phyloP scores from a whole-genome alignment of 306 rosid species.

The Quercus robur region DNA sequence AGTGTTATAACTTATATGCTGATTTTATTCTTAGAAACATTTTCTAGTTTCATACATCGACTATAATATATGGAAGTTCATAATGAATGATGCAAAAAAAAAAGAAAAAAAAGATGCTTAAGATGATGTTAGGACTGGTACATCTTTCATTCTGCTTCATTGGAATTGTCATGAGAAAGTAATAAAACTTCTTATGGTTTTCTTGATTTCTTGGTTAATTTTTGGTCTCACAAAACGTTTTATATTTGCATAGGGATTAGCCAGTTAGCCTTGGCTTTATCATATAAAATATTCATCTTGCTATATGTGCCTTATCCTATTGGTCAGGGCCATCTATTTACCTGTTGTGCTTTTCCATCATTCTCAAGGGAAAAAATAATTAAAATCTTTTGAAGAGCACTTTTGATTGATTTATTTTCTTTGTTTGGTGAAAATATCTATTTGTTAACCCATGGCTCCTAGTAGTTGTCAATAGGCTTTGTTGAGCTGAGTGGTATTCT shows the following conservation, averaged over 20 bases:
- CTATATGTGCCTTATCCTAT: background rate
- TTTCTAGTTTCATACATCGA: background rate
- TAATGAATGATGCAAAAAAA: background rate
- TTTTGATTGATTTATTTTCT: background rate
- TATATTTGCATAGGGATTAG: background rate
- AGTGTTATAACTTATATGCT: background rate
- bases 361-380: background rate
- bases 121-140: background rate
- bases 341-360: background rate
- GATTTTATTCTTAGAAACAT: background rate
- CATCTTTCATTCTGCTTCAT: background rate
- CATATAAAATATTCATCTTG: background rate
- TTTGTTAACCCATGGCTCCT: background rate
- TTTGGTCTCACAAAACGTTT: background rate
- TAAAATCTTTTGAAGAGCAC: background rate
- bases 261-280: background rate
- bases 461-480: slow-evolving; percentile 1
- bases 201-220: background rate
- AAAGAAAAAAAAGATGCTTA: background rate
- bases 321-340: background rate
- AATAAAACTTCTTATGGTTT: background rate
- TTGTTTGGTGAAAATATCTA: background rate
- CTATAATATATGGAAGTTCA: background rate
- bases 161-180: background rate
- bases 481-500: slow-evolving; percentile 18